A percentile compares a stretch with the other conserved stretches of the same genome.
phyloP scores from a whole-genome alignment of 192 early-diverging fungal genomes.

The Linderina pennispora region DNA sequence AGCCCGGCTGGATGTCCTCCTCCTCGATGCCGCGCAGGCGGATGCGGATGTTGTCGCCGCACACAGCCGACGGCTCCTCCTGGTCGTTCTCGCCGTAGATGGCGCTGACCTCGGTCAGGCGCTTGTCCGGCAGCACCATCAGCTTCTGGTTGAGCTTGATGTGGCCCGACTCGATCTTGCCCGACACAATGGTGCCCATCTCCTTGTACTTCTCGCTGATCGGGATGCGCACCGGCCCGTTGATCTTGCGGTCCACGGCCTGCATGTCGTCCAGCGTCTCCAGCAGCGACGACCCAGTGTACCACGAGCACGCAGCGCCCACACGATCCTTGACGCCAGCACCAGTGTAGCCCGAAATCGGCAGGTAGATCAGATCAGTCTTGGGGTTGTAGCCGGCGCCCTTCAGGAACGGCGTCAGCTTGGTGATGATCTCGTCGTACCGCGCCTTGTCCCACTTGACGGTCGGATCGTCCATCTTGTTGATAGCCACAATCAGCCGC shows the following conservation, averaged over 20 bases:
- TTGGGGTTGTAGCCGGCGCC: conserved; percentile 83
- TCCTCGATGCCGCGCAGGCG: conserved; percentile 90
- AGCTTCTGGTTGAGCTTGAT: conserved; percentile 83
- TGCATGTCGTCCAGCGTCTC: conserved; percentile 79
- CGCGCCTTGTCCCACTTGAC: conserved; percentile 87
- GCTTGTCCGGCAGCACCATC: conserved; percentile 89
- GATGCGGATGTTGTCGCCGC: conserved; percentile 94
- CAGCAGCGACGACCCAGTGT: conserved; percentile 82
- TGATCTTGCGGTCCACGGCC: conserved; percentile 77
- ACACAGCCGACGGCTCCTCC: conserved; percentile 66
- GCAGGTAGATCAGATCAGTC: conserved; percentile 79
- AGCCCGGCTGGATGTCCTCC: conserved; percentile 81
- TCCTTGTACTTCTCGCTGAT: conserved; percentile 96
- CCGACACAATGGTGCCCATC: conserved; percentile 93
- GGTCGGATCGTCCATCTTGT: conserved; percentile 99
- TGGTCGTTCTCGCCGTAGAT: conserved; percentile 81
- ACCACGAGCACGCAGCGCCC: conserved; percentile 61
- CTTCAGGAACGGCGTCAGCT: conserved; percentile 89
- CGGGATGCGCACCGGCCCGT: conserved; percentile 89
- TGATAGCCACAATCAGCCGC: conserved; percentile 87
- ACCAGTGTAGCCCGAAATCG: conserved; percentile 95
- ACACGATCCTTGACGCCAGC: conserved; percentile 91
- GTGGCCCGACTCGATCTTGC: conserved; percentile 94
- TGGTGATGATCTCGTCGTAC: conserved; percentile 86
- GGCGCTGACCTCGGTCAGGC: conserved; percentile 64